Evolutionary conservation across 805 yeast species (phyloP).

Genomic region (Torulaspora microellipsoides): DNA sequence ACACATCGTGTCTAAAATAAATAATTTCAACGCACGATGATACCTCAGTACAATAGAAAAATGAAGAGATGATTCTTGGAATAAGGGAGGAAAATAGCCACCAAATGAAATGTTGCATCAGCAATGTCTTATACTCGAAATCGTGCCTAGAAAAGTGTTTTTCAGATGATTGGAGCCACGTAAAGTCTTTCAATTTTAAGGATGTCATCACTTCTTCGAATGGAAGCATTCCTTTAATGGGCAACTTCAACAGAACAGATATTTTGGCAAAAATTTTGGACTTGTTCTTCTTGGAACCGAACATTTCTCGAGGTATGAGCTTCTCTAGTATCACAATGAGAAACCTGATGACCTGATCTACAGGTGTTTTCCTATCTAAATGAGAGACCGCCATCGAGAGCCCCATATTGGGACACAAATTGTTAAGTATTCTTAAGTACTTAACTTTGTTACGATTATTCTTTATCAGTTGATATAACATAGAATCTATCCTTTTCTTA

Average conservation of each 20-base stretch:
- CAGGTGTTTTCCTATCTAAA: slow-evolving; percentile 33
- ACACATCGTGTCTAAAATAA: slow-evolving; percentile 54
- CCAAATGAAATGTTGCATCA: slow-evolving; percentile 41
- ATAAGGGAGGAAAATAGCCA: slow-evolving; percentile 58
- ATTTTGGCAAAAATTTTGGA: slow-evolving; percentile 37
- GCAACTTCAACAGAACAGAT: slow-evolving; percentile 36
- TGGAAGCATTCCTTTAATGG: slow-evolving; percentile 36
- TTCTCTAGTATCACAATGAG: slow-evolving; percentile 41
- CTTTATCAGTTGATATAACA: slow-evolving; percentile 4
- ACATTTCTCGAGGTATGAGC: slow-evolving; percentile 46
- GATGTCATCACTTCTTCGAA: slow-evolving; percentile 34
- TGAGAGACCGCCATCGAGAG: slow-evolving; percentile 18
- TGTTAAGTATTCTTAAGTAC: slow-evolving; percentile 13
- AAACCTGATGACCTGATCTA: slow-evolving; percentile 40
- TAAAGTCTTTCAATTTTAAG: slow-evolving; percentile 38
- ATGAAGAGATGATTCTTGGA: slow-evolving; percentile 43
- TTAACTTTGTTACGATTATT: slow-evolving; percentile 12
- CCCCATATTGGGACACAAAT: slow-evolving; percentile 10
- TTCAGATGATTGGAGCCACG: slow-evolving; percentile 47
- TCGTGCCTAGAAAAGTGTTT: slow-evolving; percentile 41
- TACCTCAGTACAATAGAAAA: slow-evolving; percentile 65
- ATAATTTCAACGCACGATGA: slow-evolving; percentile 39
- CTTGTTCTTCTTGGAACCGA: slow-evolving; percentile 53
- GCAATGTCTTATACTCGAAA: slow-evolving; percentile 33
- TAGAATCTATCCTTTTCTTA: neutral